A percentile compares a stretch with the other conserved stretches of the same genome.
These are phyloP conservation scores for Clitopilus passeckerianus DNA, from an alignment of 768 basidiomycete species.

Conservation along the genomic window DNA sequence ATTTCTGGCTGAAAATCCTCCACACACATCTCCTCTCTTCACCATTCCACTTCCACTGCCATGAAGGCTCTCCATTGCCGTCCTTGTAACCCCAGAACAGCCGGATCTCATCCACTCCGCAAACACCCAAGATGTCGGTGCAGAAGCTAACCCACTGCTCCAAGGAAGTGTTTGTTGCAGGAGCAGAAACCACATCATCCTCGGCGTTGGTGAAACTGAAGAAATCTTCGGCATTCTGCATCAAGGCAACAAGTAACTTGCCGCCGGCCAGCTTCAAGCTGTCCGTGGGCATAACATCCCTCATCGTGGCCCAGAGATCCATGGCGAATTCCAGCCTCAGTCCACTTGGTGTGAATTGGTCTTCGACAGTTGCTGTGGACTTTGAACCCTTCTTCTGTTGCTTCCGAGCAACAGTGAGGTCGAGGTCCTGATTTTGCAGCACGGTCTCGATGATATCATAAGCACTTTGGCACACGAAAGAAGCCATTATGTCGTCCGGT, in stretches of 20 bases:
- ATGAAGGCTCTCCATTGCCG: constrained; percentile 13
- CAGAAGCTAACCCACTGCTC: constrained; percentile 54
- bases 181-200: background rate
- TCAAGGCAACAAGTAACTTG: constrained; percentile 42
- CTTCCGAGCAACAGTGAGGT: constrained; percentile 22
- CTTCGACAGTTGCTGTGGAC: background rate
- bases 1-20: constrained; percentile 50
- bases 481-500: constrained; percentile 32
- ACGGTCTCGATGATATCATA: constrained; percentile 40
- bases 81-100: constrained; percentile 47
- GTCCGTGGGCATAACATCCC: constrained; percentile 33
- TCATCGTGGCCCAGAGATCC: constrained; percentile 52
- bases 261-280: constrained; percentile 39
- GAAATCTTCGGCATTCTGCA: constrained; percentile 41
- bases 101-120: constrained; percentile 40
- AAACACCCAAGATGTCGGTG: constrained; percentile 45
- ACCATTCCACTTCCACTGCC: constrained; percentile 32
- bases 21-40: constrained; percentile 50
- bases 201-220: constrained; percentile 20
- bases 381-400: background rate
- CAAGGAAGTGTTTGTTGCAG: background rate
- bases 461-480: constrained; percentile 34
- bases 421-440: constrained; percentile 39
- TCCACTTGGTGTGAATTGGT: constrained; percentile 10
- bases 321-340: constrained; percentile 56